Percentiles rank a stretch among this genome's conserved stretches.
Evolutionary conservation across 1,284 basidiomycete species (phyloP).

Genomic region (Hortiboletus rubellus): DNA sequence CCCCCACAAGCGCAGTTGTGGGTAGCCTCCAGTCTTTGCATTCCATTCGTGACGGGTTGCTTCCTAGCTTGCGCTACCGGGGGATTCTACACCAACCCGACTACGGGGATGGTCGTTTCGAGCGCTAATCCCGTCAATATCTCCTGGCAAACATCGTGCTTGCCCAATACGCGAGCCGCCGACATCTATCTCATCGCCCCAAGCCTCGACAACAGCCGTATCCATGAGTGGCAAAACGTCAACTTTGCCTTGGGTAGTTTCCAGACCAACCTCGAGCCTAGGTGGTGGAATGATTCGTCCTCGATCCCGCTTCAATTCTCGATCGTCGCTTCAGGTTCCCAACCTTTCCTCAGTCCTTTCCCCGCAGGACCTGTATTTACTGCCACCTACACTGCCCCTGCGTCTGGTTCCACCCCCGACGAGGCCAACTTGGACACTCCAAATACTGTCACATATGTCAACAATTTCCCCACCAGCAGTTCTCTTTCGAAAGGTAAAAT

Average conservation of each 20-base stretch:
- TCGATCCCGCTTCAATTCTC: slow-evolving; percentile 61
- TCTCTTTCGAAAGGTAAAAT: slow-evolving; percentile 59
- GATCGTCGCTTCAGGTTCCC: slow-evolving; percentile 58
- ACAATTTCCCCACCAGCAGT: slow-evolving; percentile 39
- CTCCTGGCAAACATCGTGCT: slow-evolving; percentile 70
- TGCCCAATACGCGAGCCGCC: slow-evolving; percentile 44
- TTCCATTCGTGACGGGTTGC: slow-evolving; percentile 3
- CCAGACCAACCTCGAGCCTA: slow-evolving; percentile 56
- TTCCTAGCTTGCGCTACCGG: slow-evolving; percentile 52
- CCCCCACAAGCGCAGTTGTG: slow-evolving; percentile 26
- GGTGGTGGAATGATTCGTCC: slow-evolving; percentile 76
- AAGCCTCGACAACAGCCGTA: slow-evolving; percentile 41
- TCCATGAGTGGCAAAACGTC: slow-evolving; percentile 68
- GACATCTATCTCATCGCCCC: slow-evolving; percentile 80
- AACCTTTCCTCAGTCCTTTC: slow-evolving; percentile 55
- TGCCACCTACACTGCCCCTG: slow-evolving; percentile 56
- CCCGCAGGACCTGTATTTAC: slow-evolving; percentile 75
- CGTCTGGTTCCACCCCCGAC: slow-evolving; percentile 44
- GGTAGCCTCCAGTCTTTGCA: not conserved
- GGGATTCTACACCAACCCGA: slow-evolving; percentile 69
- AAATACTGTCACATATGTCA: slow-evolving; percentile 41
- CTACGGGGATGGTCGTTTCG: slow-evolving; percentile 52
- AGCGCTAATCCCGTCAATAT: slow-evolving; percentile 59
- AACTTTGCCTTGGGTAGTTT: slow-evolving; percentile 57
- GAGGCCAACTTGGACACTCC: slow-evolving; percentile 40